Conservation (phyloP, 805 yeast genomes). For the Brettanomyces naardenensis region DNA sequence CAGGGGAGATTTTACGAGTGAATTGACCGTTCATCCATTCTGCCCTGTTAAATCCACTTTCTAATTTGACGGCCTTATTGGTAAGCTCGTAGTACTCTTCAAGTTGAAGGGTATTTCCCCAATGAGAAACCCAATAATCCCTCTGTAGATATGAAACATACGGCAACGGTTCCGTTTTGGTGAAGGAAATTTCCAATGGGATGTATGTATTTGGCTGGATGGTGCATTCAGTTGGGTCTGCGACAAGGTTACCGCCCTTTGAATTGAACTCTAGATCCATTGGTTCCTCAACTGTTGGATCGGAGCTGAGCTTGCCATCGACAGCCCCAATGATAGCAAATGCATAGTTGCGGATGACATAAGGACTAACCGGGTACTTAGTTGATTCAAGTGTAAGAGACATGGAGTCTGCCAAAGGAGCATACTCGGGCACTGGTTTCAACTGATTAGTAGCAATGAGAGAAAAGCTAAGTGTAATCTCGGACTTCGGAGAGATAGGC, state of each 20-base stretch:
- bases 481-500: conserved; percentile 60
- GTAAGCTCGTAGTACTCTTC: conserved; percentile 82
- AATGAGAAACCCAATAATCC: conserved; percentile 83
- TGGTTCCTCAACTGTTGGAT: conserved; percentile 1
- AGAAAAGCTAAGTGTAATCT: conserved; percentile 39
- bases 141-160: conserved; percentile 55
- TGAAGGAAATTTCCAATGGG: conserved; percentile 52
- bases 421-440: conserved; percentile 56
- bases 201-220: conserved; percentile 38
- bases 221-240: conserved; percentile 35
- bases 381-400: conserved; percentile 41
- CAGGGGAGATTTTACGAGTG: conserved; percentile 45
- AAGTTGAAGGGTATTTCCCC: conserved; percentile 62
- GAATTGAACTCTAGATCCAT: conserved; percentile 7
- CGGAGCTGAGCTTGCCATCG: conserved; percentile 1
- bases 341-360: conserved; percentile 43
- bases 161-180: conserved; percentile 57
- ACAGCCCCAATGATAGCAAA: conserved; percentile 34
- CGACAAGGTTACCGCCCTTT: conserved; percentile 35
- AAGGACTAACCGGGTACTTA: conserved; percentile 53
- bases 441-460: conserved; percentile 40
- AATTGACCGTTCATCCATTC: conserved; percentile 61
- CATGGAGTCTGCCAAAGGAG: conserved; percentile 56
- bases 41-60: conserved; percentile 68
- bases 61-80: conserved; percentile 66